phyloP scores from a whole-genome alignment of 2,329 filamentous ascomycete genomes.

The Dichotomopilus funicola region DNA sequence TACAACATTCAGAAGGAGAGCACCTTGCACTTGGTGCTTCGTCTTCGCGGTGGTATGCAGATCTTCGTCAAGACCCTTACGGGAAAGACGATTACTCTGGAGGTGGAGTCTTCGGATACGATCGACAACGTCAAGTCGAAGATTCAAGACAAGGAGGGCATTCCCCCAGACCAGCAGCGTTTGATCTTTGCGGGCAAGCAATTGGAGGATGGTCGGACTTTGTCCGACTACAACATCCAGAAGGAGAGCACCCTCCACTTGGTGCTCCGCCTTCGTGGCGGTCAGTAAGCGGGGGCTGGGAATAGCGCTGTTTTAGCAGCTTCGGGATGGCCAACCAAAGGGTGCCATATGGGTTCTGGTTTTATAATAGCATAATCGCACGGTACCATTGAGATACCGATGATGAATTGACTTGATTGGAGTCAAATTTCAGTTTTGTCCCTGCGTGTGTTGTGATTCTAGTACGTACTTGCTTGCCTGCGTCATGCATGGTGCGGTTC shows the following conservation, averaged over 20 bases:
- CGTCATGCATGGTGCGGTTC: no score
- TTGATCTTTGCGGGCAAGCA: constrained; percentile 26
- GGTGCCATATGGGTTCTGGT: constrained; percentile 1
- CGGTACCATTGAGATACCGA: constrained; percentile 6
- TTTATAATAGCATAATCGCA: constrained; percentile 6
- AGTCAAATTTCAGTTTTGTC: not conserved
- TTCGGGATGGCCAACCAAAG: constrained; percentile 12
- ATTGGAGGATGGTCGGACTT: constrained; percentile 24
- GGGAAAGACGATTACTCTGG: constrained; percentile 43
- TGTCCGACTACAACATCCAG: constrained; percentile 53
- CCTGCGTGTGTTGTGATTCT: not conserved
- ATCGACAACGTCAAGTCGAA: constrained; percentile 94
- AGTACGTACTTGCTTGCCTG: no score
- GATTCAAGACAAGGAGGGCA: constrained; percentile 90
- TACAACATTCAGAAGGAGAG: constrained; percentile 97
- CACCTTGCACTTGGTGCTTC: constrained; percentile 72
- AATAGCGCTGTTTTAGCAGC: constrained; percentile 12
- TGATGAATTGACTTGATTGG: constrained; percentile 8
- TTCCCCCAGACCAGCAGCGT: constrained; percentile 90
- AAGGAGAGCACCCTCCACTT: constrained; percentile 68
- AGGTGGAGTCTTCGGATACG: constrained; percentile 37
- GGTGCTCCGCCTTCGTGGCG: constrained; percentile 65
- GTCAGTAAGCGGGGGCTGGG: constrained; percentile 35
- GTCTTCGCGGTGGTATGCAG: constrained; percentile 82
- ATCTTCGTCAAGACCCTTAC: constrained; percentile 84